phyloP scores from a whole-genome alignment of 106 monocot genomes.

The Allium sativum region DNA sequence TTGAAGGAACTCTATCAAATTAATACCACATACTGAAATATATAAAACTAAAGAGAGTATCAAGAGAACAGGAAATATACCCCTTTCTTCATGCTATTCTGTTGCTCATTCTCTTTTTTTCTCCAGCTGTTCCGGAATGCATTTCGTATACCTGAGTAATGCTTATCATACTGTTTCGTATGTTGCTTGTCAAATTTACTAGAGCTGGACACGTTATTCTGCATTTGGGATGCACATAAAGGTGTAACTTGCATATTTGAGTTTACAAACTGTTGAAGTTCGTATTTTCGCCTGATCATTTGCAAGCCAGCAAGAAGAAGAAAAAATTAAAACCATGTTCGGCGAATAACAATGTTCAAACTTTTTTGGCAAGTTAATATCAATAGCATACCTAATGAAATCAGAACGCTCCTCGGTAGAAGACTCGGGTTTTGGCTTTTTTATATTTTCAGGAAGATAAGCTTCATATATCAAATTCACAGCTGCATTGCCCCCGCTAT shows the following conservation, averaged over 20 bases:
- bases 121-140: conserved; percentile 81
- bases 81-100: conserved; percentile 39
- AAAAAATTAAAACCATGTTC: background rate
- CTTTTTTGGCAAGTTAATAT: background rate
- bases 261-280: conserved; percentile 55
- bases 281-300: conserved; percentile 79
- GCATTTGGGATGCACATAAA: background rate
- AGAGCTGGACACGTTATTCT: background rate
- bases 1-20: background rate
- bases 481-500: conserved; percentile 55
- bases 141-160: conserved; percentile 35
- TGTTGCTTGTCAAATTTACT: conserved; percentile 1
- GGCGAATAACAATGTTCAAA: no score
- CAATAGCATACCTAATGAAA: conserved; percentile 43
- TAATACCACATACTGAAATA: no score
- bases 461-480: conserved; percentile 77
- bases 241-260: conserved; percentile 11
- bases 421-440: conserved; percentile 58
- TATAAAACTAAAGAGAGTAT: background rate
- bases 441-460: conserved; percentile 41
- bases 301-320: background rate
- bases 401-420: conserved; percentile 53
- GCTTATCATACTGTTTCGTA: conserved; percentile 37
- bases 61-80: conserved; percentile 7
- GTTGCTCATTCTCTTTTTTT: conserved; percentile 52